Conservation (phyloP, 1,284 basidiomycete species). For the Ustilago sp. region DNA sequence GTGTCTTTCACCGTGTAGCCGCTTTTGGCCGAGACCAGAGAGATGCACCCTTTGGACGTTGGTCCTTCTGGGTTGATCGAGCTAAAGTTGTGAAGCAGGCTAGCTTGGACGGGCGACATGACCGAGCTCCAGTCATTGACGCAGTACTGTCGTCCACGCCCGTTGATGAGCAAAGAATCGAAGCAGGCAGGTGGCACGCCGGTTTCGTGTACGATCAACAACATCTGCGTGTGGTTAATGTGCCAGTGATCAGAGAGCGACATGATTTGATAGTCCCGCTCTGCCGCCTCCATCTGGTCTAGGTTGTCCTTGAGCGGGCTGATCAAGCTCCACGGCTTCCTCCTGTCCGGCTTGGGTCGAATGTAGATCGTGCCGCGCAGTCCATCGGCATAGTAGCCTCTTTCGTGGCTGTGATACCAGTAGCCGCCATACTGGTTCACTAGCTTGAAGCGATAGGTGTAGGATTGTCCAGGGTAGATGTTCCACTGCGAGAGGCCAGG, state of each 20-base stretch:
- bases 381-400: constrained; percentile 52
- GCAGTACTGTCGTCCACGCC: constrained; percentile 52
- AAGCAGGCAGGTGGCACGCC: constrained; percentile 55
- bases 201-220: constrained; percentile 47
- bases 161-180: constrained; percentile 54
- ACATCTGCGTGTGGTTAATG: constrained; percentile 51
- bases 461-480: constrained; percentile 46
- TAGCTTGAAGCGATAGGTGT: constrained; percentile 53
- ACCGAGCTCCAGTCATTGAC: constrained; percentile 32
- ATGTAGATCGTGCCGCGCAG: constrained; percentile 51
- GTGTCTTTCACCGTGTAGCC: constrained; percentile 43
- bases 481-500: constrained; percentile 56
- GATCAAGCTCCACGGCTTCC: constrained; percentile 51
- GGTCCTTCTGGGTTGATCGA: constrained; percentile 38
- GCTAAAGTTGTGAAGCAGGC: constrained; percentile 41
- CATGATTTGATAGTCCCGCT: constrained; percentile 43
- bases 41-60: constrained; percentile 55
- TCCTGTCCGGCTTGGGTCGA: constrained; percentile 34
- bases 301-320: constrained; percentile 28
- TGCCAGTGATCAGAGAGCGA: constrained; percentile 53
- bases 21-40: constrained; percentile 44
- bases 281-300: constrained; percentile 50
- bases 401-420: constrained; percentile 56
- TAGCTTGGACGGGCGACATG: constrained; percentile 23
- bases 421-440: constrained; percentile 51